These are phyloP conservation scores for Monosporozyma servazzii DNA, from an alignment of 805 yeast genomes.

Conservation along the genomic window DNA sequence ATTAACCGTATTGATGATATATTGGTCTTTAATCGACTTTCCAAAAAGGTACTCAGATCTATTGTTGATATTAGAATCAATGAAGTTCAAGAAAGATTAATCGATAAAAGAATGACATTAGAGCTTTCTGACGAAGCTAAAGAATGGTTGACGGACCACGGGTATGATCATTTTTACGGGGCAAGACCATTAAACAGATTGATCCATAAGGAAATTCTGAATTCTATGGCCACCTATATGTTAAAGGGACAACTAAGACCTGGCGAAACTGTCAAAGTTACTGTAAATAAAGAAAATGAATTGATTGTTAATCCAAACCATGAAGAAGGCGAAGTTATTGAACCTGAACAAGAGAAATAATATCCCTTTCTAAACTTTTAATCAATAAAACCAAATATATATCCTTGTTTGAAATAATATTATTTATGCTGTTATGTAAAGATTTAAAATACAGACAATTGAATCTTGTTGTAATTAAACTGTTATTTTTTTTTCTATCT, in stretches of 20 bases:
- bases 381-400: not conserved
- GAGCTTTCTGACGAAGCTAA: slow-evolving; percentile 55
- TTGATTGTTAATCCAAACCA: slow-evolving; percentile 42
- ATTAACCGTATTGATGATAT: slow-evolving; percentile 90
- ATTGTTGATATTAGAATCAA: slow-evolving; percentile 78
- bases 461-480: no score
- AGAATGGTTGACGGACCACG: slow-evolving; percentile 70
- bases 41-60: slow-evolving; percentile 60
- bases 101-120: slow-evolving; percentile 65
- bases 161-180: slow-evolving; percentile 88
- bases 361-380: not conserved
- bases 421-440: not conserved
- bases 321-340: slow-evolving; percentile 26
- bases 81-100: slow-evolving; percentile 72
- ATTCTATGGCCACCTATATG: slow-evolving; percentile 76
- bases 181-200: slow-evolving; percentile 93
- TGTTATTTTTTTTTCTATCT: not conserved
- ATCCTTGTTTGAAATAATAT: not conserved
- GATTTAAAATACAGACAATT: not conserved
- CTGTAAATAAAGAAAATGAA: slow-evolving; percentile 35
- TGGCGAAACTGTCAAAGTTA: slow-evolving; percentile 46
- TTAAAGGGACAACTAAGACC: slow-evolving; percentile 67
- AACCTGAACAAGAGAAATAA: slow-evolving; percentile 15
- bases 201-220: slow-evolving; percentile 72
- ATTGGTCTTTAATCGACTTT: slow-evolving; percentile 84